Evolutionary conservation across 176 grass and related monocot genomes (phyloP), one percentile per base, ranked within the genome.

Genomic region (Triticum timopheevii): DNA sequence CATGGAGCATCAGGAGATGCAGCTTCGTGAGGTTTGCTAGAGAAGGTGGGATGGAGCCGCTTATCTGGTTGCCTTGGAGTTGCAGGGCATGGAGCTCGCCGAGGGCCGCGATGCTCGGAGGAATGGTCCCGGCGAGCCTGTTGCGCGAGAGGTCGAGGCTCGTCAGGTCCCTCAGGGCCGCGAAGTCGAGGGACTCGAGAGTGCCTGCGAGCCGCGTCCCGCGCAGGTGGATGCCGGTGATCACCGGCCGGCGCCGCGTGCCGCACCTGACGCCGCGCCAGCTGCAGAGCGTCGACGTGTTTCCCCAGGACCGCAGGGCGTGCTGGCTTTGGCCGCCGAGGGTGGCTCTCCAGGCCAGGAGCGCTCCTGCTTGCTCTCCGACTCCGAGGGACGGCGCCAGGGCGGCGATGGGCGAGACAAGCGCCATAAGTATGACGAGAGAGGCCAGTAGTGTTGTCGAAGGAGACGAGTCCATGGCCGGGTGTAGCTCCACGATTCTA

Each of bases 11-110:
- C 1, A 77, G 19, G 30, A 31, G 33, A 10, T 5, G 17, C 8
- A 77, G 30, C 2, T 2, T 59, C 11, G 8, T 35, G 47, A 78
- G 28, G 31, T 35, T 78, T 15, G 17, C 52, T 23, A 78, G 35
- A 7, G 52, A 56, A 33, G 52, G 76, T 10, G 71, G 71, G 23
- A 73, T 45, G 39, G 71, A 73, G 39, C 71, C 39, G 23, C 71
- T 73, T 73, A 79, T 79, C 77, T 79, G 56, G 34, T 79, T 79
- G 11, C 36, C 70, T 15, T 73, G 70, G 2, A 73, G 70, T 6
- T 25, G 39, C 22, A 73, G 39, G 3, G 12, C 39, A 16, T 15
- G 12, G 39, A 73, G 70, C 70, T 73, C n/a, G 0, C 2, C 10
- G 12, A 73, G 70, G 22, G 1, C 2, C 70, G 23, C 70, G 4